Base-by-base conservation (phyloP, 345 rosid species). In the Populus euphratica region DNA sequence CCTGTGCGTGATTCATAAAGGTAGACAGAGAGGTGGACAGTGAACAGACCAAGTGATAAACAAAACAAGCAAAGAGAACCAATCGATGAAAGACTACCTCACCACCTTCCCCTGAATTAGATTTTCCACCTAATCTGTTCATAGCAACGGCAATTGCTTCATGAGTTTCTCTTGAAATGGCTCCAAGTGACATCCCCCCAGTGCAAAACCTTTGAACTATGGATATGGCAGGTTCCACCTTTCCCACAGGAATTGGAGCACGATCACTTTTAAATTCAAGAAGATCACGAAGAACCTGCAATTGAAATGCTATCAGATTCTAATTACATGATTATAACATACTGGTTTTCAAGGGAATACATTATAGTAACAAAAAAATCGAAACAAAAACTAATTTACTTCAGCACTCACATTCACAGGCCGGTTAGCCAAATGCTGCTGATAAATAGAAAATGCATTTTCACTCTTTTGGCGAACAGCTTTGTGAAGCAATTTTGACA, bases 151-250 rank as follows among this genome's bases (percentile, higher is more conserved):
- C 98, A 86, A 96, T 96, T 27, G 98, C 98, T 87, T 96, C 99
- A 79, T 96, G 99, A 82, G 99, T 96, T 84, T 96, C 99, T 86
- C 99, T 92, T 73, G 99, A 96, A 73, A 96, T 96, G 77, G 99
- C 99, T 78, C 99, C 99, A 47, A 96, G 98, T 13, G 99, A 93
- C 98, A 96, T 96, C 74, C 98, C 99, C 72, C 99, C 99, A 61
- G 99, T 96, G 86, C 99, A 96, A 85, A 96, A 96, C 67, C 98
- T 89, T 78, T 92, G 80, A 59, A 93, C 99, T 67, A 96, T 96
- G 44, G 97, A 86, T 38, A 81, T 70, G 5, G 98, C 98, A 20
- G 99, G 93, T 83, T 96, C 99, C 47, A 96, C 99, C 88, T 88
- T 91, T 78, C 99, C 94, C 44, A 96, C 90, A 50, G 94, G 93